Evolutionary conservation across 2,329 filamentous ascomycete genomes (phyloP).

Genomic region (Aspergillus aculeatus): DNA sequence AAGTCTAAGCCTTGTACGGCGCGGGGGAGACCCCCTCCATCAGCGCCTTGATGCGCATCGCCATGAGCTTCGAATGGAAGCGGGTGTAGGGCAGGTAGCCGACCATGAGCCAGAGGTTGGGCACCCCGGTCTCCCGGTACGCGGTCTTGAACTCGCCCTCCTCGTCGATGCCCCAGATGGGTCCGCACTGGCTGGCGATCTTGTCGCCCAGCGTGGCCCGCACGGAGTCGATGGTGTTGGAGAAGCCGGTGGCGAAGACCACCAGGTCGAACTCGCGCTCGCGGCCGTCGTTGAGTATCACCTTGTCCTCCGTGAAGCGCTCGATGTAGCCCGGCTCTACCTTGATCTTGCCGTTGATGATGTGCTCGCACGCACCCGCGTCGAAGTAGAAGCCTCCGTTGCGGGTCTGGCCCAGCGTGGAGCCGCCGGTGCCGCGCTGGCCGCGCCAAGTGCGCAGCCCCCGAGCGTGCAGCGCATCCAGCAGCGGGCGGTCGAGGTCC

Average conservation of each 20-base stretch:
- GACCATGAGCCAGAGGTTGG: conserved; percentile 41
- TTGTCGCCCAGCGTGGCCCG: conserved; percentile 26
- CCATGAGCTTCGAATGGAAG: conserved; percentile 37
- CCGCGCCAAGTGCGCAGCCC: conserved; percentile 36
- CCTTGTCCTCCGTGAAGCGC: conserved; percentile 23
- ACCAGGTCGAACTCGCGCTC: conserved; percentile 35
- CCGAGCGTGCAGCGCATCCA: conserved; percentile 24
- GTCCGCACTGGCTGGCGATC: conserved; percentile 22
- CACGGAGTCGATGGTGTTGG: conserved; percentile 26
- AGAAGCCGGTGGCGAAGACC: conserved; percentile 30
- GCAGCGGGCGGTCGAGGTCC: conserved; percentile 23
- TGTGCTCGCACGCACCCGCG: conserved; percentile 30
- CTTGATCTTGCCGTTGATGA: conserved; percentile 31
- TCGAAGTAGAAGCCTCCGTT: conserved; percentile 35
- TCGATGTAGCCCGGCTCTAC: conserved; percentile 19
- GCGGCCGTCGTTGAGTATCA: conserved; percentile 33
- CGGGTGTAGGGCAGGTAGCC: conserved; percentile 37
- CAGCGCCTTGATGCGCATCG: conserved; percentile 34
- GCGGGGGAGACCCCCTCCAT: conserved; percentile 9
- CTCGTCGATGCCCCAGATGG: conserved; percentile 31
- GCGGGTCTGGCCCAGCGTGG: conserved; percentile 29
- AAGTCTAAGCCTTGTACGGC: conserved; percentile 4
- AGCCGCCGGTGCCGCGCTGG: conserved; percentile 35
- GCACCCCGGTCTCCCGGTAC: conserved; percentile 35
- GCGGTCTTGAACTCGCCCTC: conserved; percentile 31